Evolutionary conservation across 2,329 filamentous ascomycete species (phyloP).

Genomic region (Fusarium xylarioides): DNA sequence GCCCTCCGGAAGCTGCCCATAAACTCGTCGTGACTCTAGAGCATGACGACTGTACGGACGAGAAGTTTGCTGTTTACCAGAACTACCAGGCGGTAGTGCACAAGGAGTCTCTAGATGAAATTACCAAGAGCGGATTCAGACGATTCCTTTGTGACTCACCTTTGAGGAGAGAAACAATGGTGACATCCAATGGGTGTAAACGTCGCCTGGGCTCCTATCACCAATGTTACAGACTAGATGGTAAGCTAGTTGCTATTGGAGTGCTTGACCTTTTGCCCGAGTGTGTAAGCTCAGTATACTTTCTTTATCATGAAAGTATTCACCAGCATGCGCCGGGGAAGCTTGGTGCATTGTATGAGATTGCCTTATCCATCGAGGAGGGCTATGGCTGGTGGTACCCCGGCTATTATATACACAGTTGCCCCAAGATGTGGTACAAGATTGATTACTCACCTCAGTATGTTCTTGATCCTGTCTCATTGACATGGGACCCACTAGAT

Average conservation of each 20-base stretch:
- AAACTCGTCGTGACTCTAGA: slow-evolving; percentile 76
- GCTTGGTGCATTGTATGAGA: slow-evolving; percentile 77
- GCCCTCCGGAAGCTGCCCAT: slow-evolving; percentile 72
- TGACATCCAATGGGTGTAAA: slow-evolving; percentile 58
- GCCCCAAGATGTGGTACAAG: slow-evolving; percentile 87
- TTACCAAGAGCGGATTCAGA: slow-evolving; percentile 69
- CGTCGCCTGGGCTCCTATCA: slow-evolving; percentile 77
- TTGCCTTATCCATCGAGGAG: slow-evolving; percentile 72
- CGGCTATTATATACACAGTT: slow-evolving; percentile 83
- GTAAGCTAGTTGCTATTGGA: slow-evolving; percentile 76
- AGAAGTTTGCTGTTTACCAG: slow-evolving; percentile 77
- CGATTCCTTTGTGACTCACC: slow-evolving; percentile 80
- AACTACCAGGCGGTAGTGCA: slow-evolving; percentile 82
- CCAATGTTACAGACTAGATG: slow-evolving; percentile 83
- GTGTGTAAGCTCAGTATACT: slow-evolving; percentile 83
- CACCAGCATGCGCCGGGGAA: slow-evolving; percentile 77
- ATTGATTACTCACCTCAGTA: slow-evolving; percentile 79
- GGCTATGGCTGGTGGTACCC: slow-evolving; percentile 82
- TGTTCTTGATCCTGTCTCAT: slow-evolving; percentile 74
- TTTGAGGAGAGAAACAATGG: slow-evolving; percentile 58
- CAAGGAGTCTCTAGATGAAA: slow-evolving; percentile 68
- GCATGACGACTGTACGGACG: slow-evolving; percentile 73
- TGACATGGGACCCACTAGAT: slow-evolving; percentile 70
- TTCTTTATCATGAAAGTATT: slow-evolving; percentile 81
- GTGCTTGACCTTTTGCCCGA: slow-evolving; percentile 81